Evolutionary conservation across 192 early-diverging fungal species (phyloP).

Genomic region (Mortierella alpina): DNA sequence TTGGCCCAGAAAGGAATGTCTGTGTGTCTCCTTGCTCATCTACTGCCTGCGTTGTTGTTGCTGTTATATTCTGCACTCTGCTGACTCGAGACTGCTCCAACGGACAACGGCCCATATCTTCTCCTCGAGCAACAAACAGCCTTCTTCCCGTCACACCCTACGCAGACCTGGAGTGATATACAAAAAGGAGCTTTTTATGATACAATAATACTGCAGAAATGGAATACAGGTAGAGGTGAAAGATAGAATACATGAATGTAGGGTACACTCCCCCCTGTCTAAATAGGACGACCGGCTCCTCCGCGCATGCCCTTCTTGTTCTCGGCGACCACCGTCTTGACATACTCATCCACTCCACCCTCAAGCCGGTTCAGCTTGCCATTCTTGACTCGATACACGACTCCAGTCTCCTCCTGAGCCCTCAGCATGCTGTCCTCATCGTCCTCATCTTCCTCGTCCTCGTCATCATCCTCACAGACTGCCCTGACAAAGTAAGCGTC

Average conservation of each 20-base stretch:
- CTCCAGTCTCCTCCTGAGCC: constrained; percentile 43
- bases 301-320: constrained; percentile 55
- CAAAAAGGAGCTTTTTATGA: constrained; percentile 1
- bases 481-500: constrained; percentile 87
- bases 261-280: background rate
- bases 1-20: constrained; percentile 17
- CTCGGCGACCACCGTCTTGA: constrained; percentile 50
- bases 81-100: too few relatives aligned
- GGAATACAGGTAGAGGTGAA: too few relatives aligned
- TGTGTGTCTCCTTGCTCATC: background rate
- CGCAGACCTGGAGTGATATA: background rate
- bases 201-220: too few relatives aligned
- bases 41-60: too few relatives aligned
- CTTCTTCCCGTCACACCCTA: too few relatives aligned
- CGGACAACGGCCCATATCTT: too few relatives aligned
- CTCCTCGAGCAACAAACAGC: too few relatives aligned
- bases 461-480: constrained; percentile 61
- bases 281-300: constrained; percentile 43
- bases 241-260: background rate
- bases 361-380: constrained; percentile 65
- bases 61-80: too few relatives aligned
- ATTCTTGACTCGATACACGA: constrained; percentile 60
- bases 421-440: constrained; percentile 26
- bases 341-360: constrained; percentile 76
- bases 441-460: constrained; percentile 31